phyloP scores from a whole-genome alignment of 2,329 filamentous ascomycete species.

The Aspergillus spinulosporus region DNA sequence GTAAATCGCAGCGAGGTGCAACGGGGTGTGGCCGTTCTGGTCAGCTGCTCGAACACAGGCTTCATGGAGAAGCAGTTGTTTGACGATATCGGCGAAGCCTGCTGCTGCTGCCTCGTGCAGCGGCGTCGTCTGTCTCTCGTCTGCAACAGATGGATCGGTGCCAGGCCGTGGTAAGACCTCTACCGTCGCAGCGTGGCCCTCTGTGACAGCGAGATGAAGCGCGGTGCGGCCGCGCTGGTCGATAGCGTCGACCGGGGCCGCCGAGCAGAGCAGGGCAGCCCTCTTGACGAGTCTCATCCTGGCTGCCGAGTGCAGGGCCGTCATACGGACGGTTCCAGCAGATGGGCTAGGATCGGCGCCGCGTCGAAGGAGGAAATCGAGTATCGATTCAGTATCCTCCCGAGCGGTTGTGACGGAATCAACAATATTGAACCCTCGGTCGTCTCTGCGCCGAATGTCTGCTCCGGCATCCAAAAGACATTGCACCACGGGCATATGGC shows the following conservation, averaged over 20 bases:
- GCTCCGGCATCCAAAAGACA: not conserved
- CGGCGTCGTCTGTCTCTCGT: not conserved
- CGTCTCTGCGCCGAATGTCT: not conserved
- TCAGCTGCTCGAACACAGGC: not conserved
- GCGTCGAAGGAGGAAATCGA: not conserved
- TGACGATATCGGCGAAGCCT: not conserved
- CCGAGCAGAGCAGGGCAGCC: not conserved
- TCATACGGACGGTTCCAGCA: not conserved
- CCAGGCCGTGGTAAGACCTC: not conserved
- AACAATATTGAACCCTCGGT: not conserved
- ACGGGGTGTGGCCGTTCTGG: not conserved
- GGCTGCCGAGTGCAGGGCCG: not conserved
- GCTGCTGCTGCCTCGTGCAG: not conserved
- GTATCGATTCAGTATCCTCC: not conserved
- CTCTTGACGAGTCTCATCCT: not conserved
- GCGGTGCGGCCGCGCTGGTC: constrained; percentile 1
- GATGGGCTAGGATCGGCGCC: not conserved
- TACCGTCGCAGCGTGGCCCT: not conserved
- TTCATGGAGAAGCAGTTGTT: not conserved
- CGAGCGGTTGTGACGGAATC: not conserved
- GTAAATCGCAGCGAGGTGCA: not conserved
- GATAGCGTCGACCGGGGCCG: not conserved
- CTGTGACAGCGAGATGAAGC: not conserved
- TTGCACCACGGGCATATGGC: not conserved
- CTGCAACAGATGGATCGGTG: not conserved